A percentile compares a stretch with the other conserved stretches of the same genome.
Conservation (phyloP, 192 early-diverging fungal genomes). For the Backusella westeae region DNA sequence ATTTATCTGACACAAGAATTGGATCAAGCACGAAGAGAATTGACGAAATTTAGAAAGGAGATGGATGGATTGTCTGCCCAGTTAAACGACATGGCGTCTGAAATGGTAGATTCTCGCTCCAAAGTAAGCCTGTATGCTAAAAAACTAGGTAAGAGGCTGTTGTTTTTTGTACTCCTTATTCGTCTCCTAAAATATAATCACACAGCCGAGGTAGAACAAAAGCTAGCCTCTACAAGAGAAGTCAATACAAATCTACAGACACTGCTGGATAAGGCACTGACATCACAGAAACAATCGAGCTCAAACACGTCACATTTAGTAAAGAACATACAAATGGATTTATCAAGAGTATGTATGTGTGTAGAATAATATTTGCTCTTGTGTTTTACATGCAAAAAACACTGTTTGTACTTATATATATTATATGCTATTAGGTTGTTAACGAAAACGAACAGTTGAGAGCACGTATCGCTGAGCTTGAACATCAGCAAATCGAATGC, state of each 20-base stretch:
- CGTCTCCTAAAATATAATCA: too few species aligned
- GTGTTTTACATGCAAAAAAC: too few species aligned
- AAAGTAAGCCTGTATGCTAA: constrained; percentile 55
- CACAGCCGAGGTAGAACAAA: constrained; percentile 53
- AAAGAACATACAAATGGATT: constrained; percentile 55
- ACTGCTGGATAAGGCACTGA: constrained; percentile 48
- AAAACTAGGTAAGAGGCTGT: constrained; percentile 37
- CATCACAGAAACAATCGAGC: constrained; percentile 53
- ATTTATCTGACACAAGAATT: constrained; percentile 49
- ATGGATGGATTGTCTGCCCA: constrained; percentile 55
- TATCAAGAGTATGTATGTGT: constrained; percentile 41
- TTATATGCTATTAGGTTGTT: constrained; percentile 24
- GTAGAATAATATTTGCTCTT: too few species aligned
- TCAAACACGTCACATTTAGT: constrained; percentile 59
- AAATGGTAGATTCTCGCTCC: constrained; percentile 54
- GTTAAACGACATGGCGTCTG: constrained; percentile 54
- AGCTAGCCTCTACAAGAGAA: constrained; percentile 50
- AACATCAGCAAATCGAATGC: constrained; percentile 51
- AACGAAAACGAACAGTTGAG: constrained; percentile 52
- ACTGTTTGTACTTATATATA: too few species aligned
- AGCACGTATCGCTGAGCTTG: constrained; percentile 51
- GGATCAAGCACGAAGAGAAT: constrained; percentile 46
- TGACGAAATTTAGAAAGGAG: constrained; percentile 54
- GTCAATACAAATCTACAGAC: constrained; percentile 53
- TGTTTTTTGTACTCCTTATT: too few species aligned